phyloP scores from a whole-genome alignment of 805 yeast genomes.

The Sporopachydermia lactativora region DNA sequence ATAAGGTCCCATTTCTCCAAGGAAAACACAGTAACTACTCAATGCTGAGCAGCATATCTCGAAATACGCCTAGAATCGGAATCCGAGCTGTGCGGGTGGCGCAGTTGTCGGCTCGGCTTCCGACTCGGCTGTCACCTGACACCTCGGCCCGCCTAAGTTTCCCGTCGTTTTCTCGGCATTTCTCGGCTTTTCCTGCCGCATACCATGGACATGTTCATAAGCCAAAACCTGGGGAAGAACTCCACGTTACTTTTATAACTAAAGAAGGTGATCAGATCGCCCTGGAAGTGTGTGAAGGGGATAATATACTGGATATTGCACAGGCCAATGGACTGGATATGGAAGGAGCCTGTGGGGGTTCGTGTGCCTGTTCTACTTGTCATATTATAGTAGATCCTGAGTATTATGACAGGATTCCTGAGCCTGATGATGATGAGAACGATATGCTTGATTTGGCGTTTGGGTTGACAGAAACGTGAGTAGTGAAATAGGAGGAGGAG shows the following conservation, averaged over 20 bases:
- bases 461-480: constrained; percentile 79
- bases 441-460: constrained; percentile 97
- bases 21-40: too few relatives aligned
- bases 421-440: constrained; percentile 95
- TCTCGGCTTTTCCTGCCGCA: constrained; percentile 15
- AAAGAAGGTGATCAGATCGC: constrained; percentile 80
- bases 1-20: too few relatives aligned
- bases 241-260: constrained; percentile 75
- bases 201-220: constrained; percentile 78
- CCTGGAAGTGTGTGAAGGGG: constrained; percentile 85
- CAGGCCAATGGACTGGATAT: constrained; percentile 87
- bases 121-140: too few relatives aligned
- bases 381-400: constrained; percentile 95
- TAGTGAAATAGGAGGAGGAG: too few relatives aligned
- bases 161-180: too few relatives aligned
- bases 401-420: constrained; percentile 79
- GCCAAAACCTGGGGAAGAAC: constrained; percentile 90
- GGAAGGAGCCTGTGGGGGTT: constrained; percentile 99
- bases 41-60: too few relatives aligned
- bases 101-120: too few relatives aligned
- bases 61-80: too few relatives aligned
- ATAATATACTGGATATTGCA: constrained; percentile 82
- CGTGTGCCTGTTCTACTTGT: constrained; percentile 98
- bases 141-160: too few relatives aligned
- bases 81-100: too few relatives aligned